Percentiles rank a stretch among this genome's conserved stretches.
Evolutionary conservation across 768 basidiomycete species (phyloP).

Genomic region (Calocybe cyanea): DNA sequence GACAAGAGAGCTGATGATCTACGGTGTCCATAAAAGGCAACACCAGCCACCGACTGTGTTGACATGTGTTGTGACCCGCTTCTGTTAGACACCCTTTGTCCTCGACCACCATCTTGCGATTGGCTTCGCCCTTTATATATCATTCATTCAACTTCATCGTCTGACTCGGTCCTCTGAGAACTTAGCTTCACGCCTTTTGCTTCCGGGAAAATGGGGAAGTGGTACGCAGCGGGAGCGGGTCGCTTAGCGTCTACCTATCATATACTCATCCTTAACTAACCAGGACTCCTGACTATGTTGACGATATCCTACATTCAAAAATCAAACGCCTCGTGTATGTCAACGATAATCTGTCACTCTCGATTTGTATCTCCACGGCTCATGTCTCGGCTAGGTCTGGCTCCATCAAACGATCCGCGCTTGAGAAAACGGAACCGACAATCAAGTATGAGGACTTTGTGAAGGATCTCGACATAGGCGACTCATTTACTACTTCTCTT

Average conservation of each 20-base stretch:
- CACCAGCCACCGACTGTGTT: conserved; percentile 27
- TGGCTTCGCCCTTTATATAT: conserved; percentile 2
- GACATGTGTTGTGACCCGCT: conserved; percentile 27
- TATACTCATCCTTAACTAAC: conserved; percentile 13
- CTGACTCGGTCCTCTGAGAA: conserved; percentile 12
- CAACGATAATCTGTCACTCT: not conserved
- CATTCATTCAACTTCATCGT: not conserved
- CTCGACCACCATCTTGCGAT: conserved; percentile 26
- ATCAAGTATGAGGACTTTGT: conserved; percentile 77
- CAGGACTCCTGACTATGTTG: conserved; percentile 71
- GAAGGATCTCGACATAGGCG: conserved; percentile 71
- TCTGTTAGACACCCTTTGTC: conserved; percentile 23
- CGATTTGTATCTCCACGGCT: conserved; percentile 6
- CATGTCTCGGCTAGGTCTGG: conserved; percentile 47
- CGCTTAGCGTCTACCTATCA: conserved; percentile 9
- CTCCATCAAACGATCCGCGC: conserved; percentile 62
- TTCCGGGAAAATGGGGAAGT: conserved; percentile 60
- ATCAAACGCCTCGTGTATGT: conserved; percentile 76
- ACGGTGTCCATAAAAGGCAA: conserved; percentile 17
- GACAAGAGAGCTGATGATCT: too few species aligned
- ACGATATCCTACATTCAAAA: conserved; percentile 72
- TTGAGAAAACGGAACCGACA: conserved; percentile 59
- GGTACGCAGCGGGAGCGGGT: conserved; percentile 35
- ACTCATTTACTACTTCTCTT: conserved; percentile 74
- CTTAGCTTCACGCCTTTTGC: conserved; percentile 17